A percentile compares a stretch with the other conserved stretches of the same genome.
These are phyloP conservation scores for Bombardia bombarda DNA, from an alignment of 495 filamentous ascomycete species.

Conservation along the genomic window DNA sequence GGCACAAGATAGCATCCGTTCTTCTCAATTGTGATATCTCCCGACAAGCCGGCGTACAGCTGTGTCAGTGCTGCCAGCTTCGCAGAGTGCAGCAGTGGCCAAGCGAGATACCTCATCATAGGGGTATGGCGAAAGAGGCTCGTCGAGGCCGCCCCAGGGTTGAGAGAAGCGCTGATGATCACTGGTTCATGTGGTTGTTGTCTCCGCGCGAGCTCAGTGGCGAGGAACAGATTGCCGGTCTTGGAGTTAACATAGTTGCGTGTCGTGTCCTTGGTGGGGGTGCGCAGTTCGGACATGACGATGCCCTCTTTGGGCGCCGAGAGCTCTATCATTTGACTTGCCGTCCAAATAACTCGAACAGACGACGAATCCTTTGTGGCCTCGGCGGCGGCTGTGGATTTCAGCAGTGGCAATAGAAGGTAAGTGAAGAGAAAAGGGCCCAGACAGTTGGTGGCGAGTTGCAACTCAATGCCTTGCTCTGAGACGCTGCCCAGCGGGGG, in stretches of 20 bases:
- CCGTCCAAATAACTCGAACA: neutral
- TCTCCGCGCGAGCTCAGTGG: slow-evolving; percentile 23
- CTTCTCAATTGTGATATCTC: slow-evolving; percentile 24
- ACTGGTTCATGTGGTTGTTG: slow-evolving; percentile 2
- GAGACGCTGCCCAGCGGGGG: slow-evolving; percentile 22
- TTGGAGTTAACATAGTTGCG: slow-evolving; percentile 34
- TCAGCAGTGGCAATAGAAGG: slow-evolving; percentile 2
- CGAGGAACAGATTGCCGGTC: slow-evolving; percentile 29
- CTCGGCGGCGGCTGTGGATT: neutral
- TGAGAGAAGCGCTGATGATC: slow-evolving; percentile 32
- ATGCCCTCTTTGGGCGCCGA: slow-evolving; percentile 24
- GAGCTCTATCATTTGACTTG: slow-evolving; percentile 1
- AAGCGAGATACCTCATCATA: slow-evolving; percentile 11
- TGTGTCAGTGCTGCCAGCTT: slow-evolving; percentile 32
- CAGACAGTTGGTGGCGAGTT: slow-evolving; percentile 4
- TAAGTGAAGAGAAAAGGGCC: slow-evolving; percentile 1
- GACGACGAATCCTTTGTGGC: neutral
- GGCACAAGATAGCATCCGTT: slow-evolving; percentile 35
- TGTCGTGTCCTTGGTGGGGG: slow-evolving; percentile 10
- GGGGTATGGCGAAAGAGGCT: slow-evolving; percentile 19
- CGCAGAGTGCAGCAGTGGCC: slow-evolving; percentile 21
- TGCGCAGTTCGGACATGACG: slow-evolving; percentile 18
- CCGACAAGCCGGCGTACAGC: slow-evolving; percentile 34
- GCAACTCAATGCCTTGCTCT: slow-evolving; percentile 27
- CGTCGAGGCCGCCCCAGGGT: slow-evolving; percentile 32